Percentiles rank a stretch among this genome's conserved stretches.
Evolutionary conservation across 345 rosid genomes (phyloP).

Genomic region (Syzygium aromaticum): DNA sequence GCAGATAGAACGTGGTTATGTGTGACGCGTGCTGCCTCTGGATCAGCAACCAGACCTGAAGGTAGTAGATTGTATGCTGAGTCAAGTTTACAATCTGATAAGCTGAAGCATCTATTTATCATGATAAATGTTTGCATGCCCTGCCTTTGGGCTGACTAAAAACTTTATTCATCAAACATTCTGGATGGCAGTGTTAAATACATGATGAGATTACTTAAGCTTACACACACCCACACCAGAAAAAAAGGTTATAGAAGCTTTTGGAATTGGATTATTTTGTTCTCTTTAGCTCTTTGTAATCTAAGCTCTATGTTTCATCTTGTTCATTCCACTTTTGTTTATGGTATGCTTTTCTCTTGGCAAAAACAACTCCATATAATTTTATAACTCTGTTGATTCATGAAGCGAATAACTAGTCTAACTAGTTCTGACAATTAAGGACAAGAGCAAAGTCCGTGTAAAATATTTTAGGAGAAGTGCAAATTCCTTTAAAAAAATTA

Average conservation of each 20-base stretch:
- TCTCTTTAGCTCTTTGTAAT: not conserved
- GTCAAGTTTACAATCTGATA: not conserved
- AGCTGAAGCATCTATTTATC: not conserved
- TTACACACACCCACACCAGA: not conserved
- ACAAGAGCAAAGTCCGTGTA: not conserved
- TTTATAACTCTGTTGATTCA: not conserved
- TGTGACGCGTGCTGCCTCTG: constrained; percentile 25
- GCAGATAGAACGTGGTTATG: constrained; percentile 47
- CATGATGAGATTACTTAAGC: not conserved
- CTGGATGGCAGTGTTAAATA: not conserved
- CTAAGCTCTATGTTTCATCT: not conserved
- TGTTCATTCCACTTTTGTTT: not conserved
- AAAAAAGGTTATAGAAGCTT: not conserved
- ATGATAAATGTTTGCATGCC: not conserved
- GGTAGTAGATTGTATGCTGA: constrained; percentile 16
- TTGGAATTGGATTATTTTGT: not conserved
- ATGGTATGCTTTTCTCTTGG: not conserved
- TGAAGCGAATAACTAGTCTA: not conserved
- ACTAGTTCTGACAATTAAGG: not conserved
- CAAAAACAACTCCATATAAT: not conserved
- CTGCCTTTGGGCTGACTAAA: not conserved
- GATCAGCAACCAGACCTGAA: constrained; percentile 9
- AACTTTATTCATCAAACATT: not conserved
- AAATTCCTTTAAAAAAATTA: not conserved
- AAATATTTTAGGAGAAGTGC: not conserved